These are phyloP conservation scores for Ulmus americana DNA, from an alignment of 331 rosid genomes.

Conservation along the genomic window DNA sequence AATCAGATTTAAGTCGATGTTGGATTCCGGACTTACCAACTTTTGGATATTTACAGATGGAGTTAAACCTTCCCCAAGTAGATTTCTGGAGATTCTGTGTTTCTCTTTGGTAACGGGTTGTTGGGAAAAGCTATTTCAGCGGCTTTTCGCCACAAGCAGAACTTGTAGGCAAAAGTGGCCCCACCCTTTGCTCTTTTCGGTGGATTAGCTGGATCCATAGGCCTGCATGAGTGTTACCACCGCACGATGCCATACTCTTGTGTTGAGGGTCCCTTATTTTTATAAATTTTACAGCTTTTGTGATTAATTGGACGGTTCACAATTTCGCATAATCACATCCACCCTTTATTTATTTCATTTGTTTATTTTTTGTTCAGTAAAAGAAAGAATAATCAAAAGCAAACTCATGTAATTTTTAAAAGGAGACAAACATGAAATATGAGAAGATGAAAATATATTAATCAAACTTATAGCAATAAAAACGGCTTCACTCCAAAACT, in stretches of 20 bases:
- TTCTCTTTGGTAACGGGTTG: not conserved
- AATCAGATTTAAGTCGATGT: slow-evolving; percentile 1
- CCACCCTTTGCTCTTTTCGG: not conserved
- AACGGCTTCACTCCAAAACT: no score
- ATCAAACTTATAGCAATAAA: no score
- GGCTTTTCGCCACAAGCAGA: slow-evolving; percentile 12
- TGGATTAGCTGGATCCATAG: not conserved
- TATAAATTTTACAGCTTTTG: no score
- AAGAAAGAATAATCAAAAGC: no score
- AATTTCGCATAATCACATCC: no score
- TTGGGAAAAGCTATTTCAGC: not conserved
- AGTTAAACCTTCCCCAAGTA: not conserved
- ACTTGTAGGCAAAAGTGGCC: not conserved
- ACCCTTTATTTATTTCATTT: no score
- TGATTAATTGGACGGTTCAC: not conserved
- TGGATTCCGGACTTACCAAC: slow-evolving; percentile 10
- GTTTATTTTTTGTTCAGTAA: no score
- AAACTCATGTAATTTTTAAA: no score
- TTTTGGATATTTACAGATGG: not conserved
- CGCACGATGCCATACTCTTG: not conserved
- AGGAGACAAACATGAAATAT: no score
- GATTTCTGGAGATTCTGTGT: not conserved
- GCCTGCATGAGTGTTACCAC: not conserved
- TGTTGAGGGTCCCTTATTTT: not conserved
- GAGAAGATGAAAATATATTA: no score